Base-by-base conservation (phyloP, 495 filamentous ascomycete genomes). In the Rhizodiscina lignyota region DNA sequence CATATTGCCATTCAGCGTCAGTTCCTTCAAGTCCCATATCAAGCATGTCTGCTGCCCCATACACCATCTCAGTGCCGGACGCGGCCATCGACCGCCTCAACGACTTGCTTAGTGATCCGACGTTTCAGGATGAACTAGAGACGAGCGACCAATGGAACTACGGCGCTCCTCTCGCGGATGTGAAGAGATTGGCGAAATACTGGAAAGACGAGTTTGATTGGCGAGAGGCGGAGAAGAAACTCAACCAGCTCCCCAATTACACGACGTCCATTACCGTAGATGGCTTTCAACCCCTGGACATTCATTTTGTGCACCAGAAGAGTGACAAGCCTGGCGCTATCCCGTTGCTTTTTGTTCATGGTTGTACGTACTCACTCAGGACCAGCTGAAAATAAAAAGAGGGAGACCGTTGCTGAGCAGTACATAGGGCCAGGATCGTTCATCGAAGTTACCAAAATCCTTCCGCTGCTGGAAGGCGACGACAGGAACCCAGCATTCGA, bases 391-490 rank as follows among this genome's bases (percentile, higher is more conserved):
- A 31, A 17, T 6, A 24, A 6, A 15, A 23, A 15, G 8, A 12
- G 30, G 30, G 4, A 6, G n/a, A 3, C 16, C 17, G 10, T 15
- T 6, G 30, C 37, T 5, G 6, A 38, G 11, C 5, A 22, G 12
- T 21, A 16, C 33, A 11, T 38, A 72, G 67, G 79, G 60, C 80
- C 80, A 5, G 70, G 83, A 10, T 72, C 67, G 30, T 81, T 76
- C 48, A 53, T 83, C 29, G 75, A 79, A 46, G 72, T 70, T 1
- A 66, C 60, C 10, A 74, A 77, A 31, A 51, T 85, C 17, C 54
- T 83, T 24, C 62, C 66, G 10, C 52, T 66, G 4, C 61, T 85
- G 35, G 39, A 51, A 8, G 50, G 58, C 4, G 47, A 56, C 10
- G 42, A 43, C 16, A 46, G 60, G 21, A 52, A 57, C 4, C 72